Base-by-base conservation (phyloP, 106 monocot genomes). In the Dendrobium catenatum region DNA sequence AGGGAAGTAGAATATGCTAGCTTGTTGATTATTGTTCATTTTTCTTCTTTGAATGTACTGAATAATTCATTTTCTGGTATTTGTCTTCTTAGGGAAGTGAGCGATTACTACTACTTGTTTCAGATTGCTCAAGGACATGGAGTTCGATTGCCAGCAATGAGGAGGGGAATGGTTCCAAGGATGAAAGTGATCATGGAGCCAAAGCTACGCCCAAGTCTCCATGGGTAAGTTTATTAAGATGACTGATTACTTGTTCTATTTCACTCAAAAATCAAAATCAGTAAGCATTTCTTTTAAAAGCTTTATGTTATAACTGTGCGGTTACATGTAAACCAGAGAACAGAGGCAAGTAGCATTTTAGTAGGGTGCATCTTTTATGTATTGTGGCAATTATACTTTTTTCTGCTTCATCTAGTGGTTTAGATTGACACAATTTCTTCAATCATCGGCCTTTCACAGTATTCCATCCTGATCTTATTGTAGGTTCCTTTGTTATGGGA, bases 71-170 rank as follows among this genome's bases (percentile, higher is more conserved):
- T 48, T 76, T 76, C 3, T 76, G 76, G 6, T 49, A 49, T 49
- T 48, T 76, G 9, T 49, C 2, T 74, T 74, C n/a, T 74, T 74
- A 76, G 76, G 76, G 76, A 76, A 76, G 76, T 42, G 76, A 76
- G 48, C 49, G 76, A 76, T 76, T 76, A 76, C 27, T 76, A 47
- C 49, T 49, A 48, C 49, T 76, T 27, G 76, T 76, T 49, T 47
- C 76, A 27, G 76, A 76, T 51, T 24, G 76, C 27, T 76, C 74
- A 29, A 44, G 74, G 0, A 42, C 74, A 20, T 74, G 44, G 74
- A 74, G 74, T 42, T 74, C 16, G 74, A 74, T 74, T 22, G 2
- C 43, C 44, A 74, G 19, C 42, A 74, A 74, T 42, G n/a, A 74
- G 26, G 20, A 19, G 29, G 74, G 19, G 7, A 29, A n/a, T 42